Evolutionary conservation across 495 filamentous ascomycete species (phyloP), one percentile per base, ranked within the genome.

Genomic region (Lasiosphaeriaceae sp.): DNA sequence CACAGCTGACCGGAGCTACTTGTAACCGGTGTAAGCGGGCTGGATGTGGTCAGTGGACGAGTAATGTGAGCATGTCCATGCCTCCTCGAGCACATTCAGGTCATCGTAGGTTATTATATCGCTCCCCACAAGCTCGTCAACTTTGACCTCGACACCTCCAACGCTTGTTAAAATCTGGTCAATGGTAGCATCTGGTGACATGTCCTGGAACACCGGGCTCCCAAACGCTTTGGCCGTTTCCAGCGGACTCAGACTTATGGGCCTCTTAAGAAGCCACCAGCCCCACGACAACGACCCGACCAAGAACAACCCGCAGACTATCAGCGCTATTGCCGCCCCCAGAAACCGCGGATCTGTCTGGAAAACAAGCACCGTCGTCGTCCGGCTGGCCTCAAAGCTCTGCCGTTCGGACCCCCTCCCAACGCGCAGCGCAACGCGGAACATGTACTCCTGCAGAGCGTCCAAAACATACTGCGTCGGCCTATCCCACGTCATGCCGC

Each of bases 181-280:
- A 19, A 50, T 29, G 17, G 5, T 50, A 6, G 47, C 26, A 31
- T 50, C 47, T 3, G 26, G 26, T 12, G 14, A 4, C 1, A 31
- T 9, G 26, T 50, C 22, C 17, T 45, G 35, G 9, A 57, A 22
- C 41, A 52, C 19, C 1, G 47, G 49, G 11, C 49, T 50, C 2
- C 45, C 56, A 47, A 58, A 49, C 29, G 50, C 56, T 23, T 47
- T 48, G 12, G 50, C 56, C 14, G 22, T 54, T 50, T 58, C 56
- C 17, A 58, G 21, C 26, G 56, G 56, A 14, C 43, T 47, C 50
- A 58, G 19, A 17, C 23, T 53, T 26, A 58, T 31, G 17, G 11
- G 1, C 44, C 56, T 35, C 2, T 43, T 31, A 26, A 58, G 50
- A 3, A 4, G 29, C 56, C 56, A 58, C 12, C 44, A 58, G 1